Base-by-base conservation (phyloP, 495 filamentous ascomycete genomes). In the Copromyces sp. region DNA sequence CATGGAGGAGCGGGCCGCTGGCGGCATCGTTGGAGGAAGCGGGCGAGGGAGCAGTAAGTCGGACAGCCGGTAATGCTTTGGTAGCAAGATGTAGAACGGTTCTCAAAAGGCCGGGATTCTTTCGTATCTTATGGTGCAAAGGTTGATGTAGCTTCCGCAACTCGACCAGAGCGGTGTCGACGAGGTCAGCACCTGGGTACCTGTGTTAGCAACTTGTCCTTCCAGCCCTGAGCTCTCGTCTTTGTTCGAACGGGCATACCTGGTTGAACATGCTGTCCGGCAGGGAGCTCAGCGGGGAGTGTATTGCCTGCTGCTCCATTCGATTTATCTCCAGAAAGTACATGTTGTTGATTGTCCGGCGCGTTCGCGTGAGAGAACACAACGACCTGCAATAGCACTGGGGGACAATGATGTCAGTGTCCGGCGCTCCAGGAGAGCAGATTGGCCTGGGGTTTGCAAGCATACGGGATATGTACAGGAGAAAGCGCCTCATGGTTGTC, bases 1-100 rank as follows among this genome's bases (percentile, higher is more conserved):
- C 94, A 29, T 87, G 82, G 20, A 83, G 80, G 32, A 89, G 82
- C 35, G 80, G 80, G 2, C 80, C 80, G 69, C 74, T 81, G 37
- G 83, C 75, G 32, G 74, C 69, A 16, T 73, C 71, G 39, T 74
- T 69, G 40, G 79, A 74, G 39, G 81, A 74, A 11, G 80, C 79
- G 12, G 79, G 61, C 1, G 81, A 76, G n/a, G 83, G 82, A 9
- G 82, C 79, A 69, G 77, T 82, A 24, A 81, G 79, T 69, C 81
- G 81, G 39, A 85, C 42, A 40, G 81, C 85, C 42, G 84, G 84
- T 68, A 84, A 73, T 5, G 80, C 81, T 72, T 83, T 84, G 42
- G 81, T 69, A 44, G 77, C 74, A 14, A 82, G 77, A 24, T 82
- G 80, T 16, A 82, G 72, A 17, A 83, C 24, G 12, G 78, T 77